phyloP scores from a whole-genome alignment of 208 protist species.

The Leishmania lainsoni region DNA sequence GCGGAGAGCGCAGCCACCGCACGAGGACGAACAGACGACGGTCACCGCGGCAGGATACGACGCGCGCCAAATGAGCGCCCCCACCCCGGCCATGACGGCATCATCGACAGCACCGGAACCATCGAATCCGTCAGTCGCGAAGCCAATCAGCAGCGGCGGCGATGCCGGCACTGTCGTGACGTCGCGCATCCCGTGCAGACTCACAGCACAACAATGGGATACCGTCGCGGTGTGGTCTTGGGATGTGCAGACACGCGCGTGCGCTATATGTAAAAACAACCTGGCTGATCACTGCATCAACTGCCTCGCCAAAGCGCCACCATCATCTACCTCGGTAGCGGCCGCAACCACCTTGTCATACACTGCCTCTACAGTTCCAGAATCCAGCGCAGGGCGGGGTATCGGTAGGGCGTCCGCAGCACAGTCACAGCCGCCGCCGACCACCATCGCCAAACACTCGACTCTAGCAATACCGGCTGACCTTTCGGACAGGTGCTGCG shows the following conservation, averaged over 20 bases:
- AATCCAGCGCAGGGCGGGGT: background rate
- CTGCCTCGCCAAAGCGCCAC: constrained; percentile 44
- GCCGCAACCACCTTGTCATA: background rate
- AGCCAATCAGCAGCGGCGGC: background rate
- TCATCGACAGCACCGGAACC: background rate
- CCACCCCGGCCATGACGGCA: background rate
- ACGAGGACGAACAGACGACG: background rate
- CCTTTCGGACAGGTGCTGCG: constrained; percentile 35
- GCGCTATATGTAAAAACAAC: constrained; percentile 97
- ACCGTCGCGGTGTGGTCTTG: constrained; percentile 96
- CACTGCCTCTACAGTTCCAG: background rate
- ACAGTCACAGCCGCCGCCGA: background rate
- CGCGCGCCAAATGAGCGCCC: background rate
- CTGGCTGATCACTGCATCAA: constrained; percentile 97
- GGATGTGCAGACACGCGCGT: constrained; percentile 95
- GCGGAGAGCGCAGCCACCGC: background rate
- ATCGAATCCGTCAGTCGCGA: background rate
- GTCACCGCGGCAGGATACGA: background rate
- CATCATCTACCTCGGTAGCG: background rate
- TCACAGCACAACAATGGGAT: constrained; percentile 95
- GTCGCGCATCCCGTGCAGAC: constrained; percentile 22
- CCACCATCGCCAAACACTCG: background rate
- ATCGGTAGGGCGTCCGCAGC: background rate
- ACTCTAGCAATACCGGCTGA: constrained; percentile 16
- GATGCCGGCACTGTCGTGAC: background rate